A percentile compares a stretch with the other conserved stretches of the same genome.
Conservation (phyloP, 2,329 filamentous ascomycete genomes). For the Pochonia chlamydosporia region DNA sequence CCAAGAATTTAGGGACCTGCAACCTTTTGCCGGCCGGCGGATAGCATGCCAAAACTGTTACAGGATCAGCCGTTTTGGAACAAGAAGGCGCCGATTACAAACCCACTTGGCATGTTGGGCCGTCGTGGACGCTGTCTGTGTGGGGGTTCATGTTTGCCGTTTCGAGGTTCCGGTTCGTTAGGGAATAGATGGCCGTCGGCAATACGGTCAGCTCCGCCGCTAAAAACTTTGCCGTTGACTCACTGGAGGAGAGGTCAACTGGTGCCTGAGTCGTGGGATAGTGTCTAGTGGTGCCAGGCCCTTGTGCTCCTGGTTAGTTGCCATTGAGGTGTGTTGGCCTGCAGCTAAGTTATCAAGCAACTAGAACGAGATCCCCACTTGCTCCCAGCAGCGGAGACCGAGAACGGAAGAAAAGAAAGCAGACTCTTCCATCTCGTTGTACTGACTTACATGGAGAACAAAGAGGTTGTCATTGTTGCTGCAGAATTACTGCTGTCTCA, state of each 20-base stretch:
- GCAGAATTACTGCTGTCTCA: too few relatives aligned
- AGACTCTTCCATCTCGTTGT: too few relatives aligned
- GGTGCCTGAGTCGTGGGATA: neutral
- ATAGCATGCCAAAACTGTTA: neutral
- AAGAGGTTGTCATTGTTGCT: too few relatives aligned
- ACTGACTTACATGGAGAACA: too few relatives aligned
- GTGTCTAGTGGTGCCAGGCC: too few relatives aligned
- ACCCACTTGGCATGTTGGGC: too few relatives aligned
- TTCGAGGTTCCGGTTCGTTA: neutral
- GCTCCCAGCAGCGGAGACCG: neutral
- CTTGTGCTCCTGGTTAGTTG: too few relatives aligned
- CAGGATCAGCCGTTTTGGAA: neutral
- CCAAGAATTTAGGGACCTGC: neutral
- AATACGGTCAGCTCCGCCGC: neutral
- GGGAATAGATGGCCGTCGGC: neutral
- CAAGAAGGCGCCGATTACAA: too few relatives aligned
- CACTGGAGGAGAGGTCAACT: neutral
- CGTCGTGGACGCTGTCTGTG: neutral
- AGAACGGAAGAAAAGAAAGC: neutral
- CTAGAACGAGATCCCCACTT: neutral
- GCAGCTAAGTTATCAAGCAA: neutral
- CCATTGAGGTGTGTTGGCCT: too few relatives aligned
- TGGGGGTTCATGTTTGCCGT: neutral
- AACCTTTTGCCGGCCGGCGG: neutral
- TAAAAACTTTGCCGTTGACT: neutral